phyloP scores from a whole-genome alignment of 176 grass and related monocot species.

The Rhynchospora pubera region DNA sequence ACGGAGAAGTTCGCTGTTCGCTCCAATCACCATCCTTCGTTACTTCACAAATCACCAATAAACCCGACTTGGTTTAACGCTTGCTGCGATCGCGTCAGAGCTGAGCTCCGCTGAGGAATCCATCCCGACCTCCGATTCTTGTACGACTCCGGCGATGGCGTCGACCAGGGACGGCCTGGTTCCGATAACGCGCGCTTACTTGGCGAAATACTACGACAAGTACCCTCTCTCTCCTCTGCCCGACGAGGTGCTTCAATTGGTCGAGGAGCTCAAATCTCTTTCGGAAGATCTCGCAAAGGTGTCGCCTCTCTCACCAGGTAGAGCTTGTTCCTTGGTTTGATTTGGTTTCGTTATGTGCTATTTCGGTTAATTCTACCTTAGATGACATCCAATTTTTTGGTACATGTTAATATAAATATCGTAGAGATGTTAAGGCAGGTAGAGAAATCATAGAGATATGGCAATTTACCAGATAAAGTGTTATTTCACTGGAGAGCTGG shows the following conservation, averaged over 20 bases:
- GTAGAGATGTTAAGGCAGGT: background rate
- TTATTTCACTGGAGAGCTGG: constrained; percentile 10
- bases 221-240: constrained; percentile 46
- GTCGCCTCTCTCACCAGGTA: constrained; percentile 39
- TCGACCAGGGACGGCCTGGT: constrained; percentile 55
- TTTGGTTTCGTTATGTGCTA: background rate
- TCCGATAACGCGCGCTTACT: constrained; percentile 80
- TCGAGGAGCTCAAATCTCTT: constrained; percentile 38
- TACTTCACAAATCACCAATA: constrained; percentile 5
- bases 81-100: background rate
- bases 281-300: constrained; percentile 40
- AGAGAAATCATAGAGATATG: background rate
- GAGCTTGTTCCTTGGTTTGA: background rate
- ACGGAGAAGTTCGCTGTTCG: background rate
- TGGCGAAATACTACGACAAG: constrained; percentile 86
- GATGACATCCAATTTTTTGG: background rate
- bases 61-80: background rate
- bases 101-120: constrained; percentile 6
- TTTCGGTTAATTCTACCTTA: background rate
- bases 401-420: background rate
- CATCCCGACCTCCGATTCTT: background rate
- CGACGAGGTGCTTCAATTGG: constrained; percentile 32
- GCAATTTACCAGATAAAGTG: constrained; percentile 10
- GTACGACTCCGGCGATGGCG: constrained; percentile 36
- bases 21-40: background rate